These are phyloP conservation scores for Dipodascus geniculatus DNA, from an alignment of 805 yeast species.

Conservation along the genomic window DNA sequence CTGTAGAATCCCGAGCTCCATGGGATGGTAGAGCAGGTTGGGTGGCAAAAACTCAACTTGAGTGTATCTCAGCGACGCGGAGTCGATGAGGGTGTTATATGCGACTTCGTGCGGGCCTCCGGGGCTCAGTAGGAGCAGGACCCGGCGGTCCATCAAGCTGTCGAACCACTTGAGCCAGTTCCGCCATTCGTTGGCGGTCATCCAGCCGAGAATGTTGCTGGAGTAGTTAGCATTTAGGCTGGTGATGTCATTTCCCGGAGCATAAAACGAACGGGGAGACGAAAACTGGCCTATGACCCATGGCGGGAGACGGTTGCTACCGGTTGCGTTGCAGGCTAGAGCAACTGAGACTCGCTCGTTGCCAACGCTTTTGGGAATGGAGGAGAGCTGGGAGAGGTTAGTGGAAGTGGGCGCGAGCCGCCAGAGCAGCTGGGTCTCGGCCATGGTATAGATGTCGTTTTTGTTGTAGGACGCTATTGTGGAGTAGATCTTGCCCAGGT, in stretches of 20 bases:
- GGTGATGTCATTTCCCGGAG: background rate
- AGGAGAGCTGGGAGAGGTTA: background rate
- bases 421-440: background rate
- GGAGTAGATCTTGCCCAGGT: background rate
- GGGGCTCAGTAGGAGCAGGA: background rate
- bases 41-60: background rate
- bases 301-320: background rate
- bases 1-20: background rate
- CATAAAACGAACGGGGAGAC: background rate
- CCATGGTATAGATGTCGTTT: background rate
- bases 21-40: background rate
- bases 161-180: background rate
- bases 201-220: background rate
- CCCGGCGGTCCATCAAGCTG: background rate
- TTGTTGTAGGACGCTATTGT: background rate
- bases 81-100: background rate
- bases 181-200: background rate
- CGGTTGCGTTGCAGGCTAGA: background rate
- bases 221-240: background rate
- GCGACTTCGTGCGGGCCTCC: background rate
- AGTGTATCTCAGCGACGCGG: background rate
- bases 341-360: background rate
- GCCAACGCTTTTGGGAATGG: background rate
- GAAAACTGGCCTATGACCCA: background rate
- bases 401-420: background rate